These are phyloP conservation scores for Silene noctiflora DNA, from an alignment of 179 eudicot genomes.

Conservation along the genomic window DNA sequence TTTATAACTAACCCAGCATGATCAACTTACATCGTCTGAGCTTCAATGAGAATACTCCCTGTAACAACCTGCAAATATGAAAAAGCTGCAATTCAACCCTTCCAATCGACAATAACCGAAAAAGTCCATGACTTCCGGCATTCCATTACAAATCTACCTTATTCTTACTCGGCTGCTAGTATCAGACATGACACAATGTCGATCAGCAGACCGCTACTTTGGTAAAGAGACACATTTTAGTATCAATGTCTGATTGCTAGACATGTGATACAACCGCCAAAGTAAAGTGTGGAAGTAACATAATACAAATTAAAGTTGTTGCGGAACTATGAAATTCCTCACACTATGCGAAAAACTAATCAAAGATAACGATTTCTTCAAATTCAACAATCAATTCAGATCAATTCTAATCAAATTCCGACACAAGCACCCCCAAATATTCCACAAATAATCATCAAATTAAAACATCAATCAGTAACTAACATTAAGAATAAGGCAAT, in stretches of 20 bases:
- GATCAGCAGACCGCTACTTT: neutral
- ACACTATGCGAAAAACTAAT: neutral
- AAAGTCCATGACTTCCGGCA: neutral
- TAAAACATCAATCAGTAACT: neutral
- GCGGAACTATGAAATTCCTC: too few relatives aligned
- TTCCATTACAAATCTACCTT: neutral
- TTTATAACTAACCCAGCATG: neutral
- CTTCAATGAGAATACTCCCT: slow-evolving; percentile 21
- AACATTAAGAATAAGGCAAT: neutral
- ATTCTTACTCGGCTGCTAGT: neutral
- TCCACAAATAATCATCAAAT: neutral
- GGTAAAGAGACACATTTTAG: too few relatives aligned
- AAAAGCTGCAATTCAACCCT: neutral
- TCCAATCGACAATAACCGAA: neutral
- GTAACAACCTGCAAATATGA: slow-evolving; percentile 24
- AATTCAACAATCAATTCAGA: neutral
- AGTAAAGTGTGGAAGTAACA: too few relatives aligned
- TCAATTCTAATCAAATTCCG: neutral
- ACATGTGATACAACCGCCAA: too few relatives aligned
- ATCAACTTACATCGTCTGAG: slow-evolving; percentile 33
- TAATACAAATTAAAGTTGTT: too few relatives aligned
- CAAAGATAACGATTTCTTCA: neutral
- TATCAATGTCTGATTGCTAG: too few relatives aligned
- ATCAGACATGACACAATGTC: neutral
- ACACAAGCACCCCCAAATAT: neutral